A percentile compares a stretch with the other conserved stretches of the same genome.
Evolutionary conservation across 768 basidiomycete species (phyloP).

Genomic region (Lyophyllum shimeji): DNA sequence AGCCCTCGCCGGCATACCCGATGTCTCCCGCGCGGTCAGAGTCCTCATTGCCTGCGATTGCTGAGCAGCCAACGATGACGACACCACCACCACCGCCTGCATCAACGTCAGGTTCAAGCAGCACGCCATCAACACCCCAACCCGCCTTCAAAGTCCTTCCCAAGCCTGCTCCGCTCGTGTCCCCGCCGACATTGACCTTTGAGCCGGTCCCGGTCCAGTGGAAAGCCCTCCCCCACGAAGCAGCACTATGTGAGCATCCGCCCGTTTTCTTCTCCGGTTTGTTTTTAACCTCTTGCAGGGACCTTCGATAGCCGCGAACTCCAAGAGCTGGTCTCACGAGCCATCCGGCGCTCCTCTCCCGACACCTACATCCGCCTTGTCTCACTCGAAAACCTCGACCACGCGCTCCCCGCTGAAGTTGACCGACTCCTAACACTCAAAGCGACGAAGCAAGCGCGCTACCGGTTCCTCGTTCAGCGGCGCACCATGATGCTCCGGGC

Average conservation of each 20-base stretch:
- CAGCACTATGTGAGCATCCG: slow-evolving; percentile 50
- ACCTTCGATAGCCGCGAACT: slow-evolving; percentile 62
- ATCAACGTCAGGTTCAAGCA: not conserved
- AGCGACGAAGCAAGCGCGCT: slow-evolving; percentile 57
- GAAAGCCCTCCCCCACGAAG: slow-evolving; percentile 70
- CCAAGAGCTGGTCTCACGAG: slow-evolving; percentile 69
- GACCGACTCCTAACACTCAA: slow-evolving; percentile 56
- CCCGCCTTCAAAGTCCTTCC: slow-evolving; percentile 13
- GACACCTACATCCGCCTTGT: slow-evolving; percentile 74
- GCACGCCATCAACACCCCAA: not conserved
- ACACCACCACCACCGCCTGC: slow-evolving; percentile 1
- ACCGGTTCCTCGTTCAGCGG: slow-evolving; percentile 65
- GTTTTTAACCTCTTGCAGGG: slow-evolving; percentile 31
- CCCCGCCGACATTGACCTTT: slow-evolving; percentile 55
- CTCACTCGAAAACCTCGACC: slow-evolving; percentile 60
- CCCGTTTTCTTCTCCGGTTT: not conserved
- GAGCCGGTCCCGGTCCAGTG: slow-evolving; percentile 56
- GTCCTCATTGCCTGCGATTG: slow-evolving; percentile 13
- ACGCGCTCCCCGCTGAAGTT: slow-evolving; percentile 55
- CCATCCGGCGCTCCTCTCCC: slow-evolving; percentile 66
- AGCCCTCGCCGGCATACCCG: slow-evolving; percentile 16
- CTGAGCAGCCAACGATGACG: slow-evolving; percentile 9
- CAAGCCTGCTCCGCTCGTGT: slow-evolving; percentile 36
- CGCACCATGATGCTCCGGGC: slow-evolving; percentile 73
- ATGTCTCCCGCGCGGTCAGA: slow-evolving; percentile 13